Evolutionary conservation across 2,329 filamentous ascomycete species (phyloP).

Genomic region (Dothideomycetes sp.): DNA sequence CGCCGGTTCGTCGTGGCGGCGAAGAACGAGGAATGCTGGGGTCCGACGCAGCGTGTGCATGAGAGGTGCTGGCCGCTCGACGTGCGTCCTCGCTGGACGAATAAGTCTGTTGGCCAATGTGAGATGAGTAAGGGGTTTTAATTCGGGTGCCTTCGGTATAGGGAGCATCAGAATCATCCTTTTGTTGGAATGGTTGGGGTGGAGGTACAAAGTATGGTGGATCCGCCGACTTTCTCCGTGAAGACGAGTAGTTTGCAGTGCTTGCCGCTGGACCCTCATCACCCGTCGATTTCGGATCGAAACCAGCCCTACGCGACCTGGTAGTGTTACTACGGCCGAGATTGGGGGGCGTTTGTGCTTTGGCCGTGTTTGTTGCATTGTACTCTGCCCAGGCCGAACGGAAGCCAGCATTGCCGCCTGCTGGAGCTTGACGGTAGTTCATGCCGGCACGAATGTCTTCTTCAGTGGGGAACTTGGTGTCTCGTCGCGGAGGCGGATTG

Average conservation of each 20-base stretch:
- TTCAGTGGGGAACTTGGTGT: constrained; percentile 28
- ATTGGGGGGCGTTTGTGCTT: constrained; percentile 17
- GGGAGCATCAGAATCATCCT: constrained; percentile 31
- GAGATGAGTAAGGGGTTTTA: constrained; percentile 46
- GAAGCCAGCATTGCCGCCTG: constrained; percentile 14
- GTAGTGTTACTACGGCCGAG: constrained; percentile 32
- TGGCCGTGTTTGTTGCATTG: constrained; percentile 20
- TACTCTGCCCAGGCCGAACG: constrained; percentile 29
- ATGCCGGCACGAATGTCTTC: constrained; percentile 29
- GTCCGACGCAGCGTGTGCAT: not conserved
- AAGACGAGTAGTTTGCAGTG: constrained; percentile 28
- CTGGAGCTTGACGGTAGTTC: constrained; percentile 22
- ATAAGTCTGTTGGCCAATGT: constrained; percentile 48
- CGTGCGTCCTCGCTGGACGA: constrained; percentile 43
- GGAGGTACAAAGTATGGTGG: constrained; percentile 9
- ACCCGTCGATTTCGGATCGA: constrained; percentile 49
- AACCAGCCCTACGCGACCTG: constrained; percentile 43
- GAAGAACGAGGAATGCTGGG: too few species aligned
- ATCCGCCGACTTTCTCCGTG: constrained; percentile 11
- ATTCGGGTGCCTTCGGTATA: constrained; percentile 40
- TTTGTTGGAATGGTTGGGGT: constrained; percentile 6
- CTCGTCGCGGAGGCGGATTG: constrained; percentile 19
- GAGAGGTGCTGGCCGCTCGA: constrained; percentile 22
- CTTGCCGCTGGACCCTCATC: constrained; percentile 49
- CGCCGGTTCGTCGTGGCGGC: too few species aligned